phyloP scores from a whole-genome alignment of 78 protist species.

The Guillardia theta region DNA sequence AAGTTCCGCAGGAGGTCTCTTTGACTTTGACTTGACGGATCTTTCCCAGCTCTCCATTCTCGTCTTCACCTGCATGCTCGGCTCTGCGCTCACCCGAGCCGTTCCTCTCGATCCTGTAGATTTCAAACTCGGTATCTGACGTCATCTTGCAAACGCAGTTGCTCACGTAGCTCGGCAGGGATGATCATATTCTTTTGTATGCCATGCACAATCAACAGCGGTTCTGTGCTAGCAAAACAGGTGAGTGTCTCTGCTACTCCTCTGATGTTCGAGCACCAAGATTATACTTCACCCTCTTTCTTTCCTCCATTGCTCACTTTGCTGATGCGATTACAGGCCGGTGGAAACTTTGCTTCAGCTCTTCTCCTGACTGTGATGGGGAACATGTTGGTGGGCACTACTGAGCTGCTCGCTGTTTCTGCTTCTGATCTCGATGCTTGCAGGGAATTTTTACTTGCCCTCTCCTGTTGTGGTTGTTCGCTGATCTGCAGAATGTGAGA shows the following conservation, averaged over 20 bases:
- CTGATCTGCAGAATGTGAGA: too few species aligned
- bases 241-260: background rate
- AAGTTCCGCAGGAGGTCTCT: background rate
- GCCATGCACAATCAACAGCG: constrained; percentile 14
- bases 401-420: too few species aligned
- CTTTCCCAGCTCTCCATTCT: background rate
- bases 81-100: background rate
- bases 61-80: background rate
- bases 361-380: background rate
- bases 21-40: background rate
- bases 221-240: background rate
- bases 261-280: too few species aligned
- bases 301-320: background rate
- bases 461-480: background rate
- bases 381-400: background rate
- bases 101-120: background rate
- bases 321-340: background rate
- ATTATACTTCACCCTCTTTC: background rate
- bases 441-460: background rate
- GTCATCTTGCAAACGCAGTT: background rate
- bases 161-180: background rate
- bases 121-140: background rate
- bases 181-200: background rate
- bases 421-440: too few species aligned
- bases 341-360: background rate